Evolutionary conservation across 2,329 filamentous ascomycete species (phyloP).

Genomic region (Pseudocercospora vitis): DNA sequence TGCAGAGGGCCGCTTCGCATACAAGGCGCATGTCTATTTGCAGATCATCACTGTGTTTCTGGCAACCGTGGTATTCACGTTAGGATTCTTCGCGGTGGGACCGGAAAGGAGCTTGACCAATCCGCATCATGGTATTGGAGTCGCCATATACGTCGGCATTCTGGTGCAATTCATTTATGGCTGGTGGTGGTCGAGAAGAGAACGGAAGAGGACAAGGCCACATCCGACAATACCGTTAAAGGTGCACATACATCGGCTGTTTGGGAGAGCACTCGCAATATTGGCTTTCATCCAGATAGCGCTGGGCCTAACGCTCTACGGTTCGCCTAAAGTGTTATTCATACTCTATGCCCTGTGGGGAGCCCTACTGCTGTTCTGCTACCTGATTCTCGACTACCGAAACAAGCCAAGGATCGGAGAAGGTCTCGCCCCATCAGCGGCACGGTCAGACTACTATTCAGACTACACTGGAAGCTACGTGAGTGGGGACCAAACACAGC

Average conservation of each 20-base stretch:
- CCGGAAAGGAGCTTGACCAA: constrained; percentile 71
- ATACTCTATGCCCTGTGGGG: constrained; percentile 82
- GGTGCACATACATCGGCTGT: constrained; percentile 75
- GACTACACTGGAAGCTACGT: constrained; percentile 33
- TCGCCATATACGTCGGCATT: constrained; percentile 73
- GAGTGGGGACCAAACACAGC: constrained; percentile 58
- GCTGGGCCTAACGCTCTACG: constrained; percentile 86
- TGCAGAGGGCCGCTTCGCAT: constrained; percentile 53
- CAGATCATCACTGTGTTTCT: constrained; percentile 68
- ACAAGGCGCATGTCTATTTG: constrained; percentile 72
- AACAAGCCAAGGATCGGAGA: constrained; percentile 48
- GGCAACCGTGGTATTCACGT: constrained; percentile 68
- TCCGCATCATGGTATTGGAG: constrained; percentile 80
- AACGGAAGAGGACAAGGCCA: constrained; percentile 46
- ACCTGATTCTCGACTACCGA: constrained; percentile 71
- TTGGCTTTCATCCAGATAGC: constrained; percentile 85
- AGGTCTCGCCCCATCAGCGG: constrained; percentile 20
- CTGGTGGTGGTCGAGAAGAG: constrained; percentile 59
- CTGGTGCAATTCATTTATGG: constrained; percentile 71
- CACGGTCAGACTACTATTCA: constrained; percentile 31
- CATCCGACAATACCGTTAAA: constrained; percentile 57
- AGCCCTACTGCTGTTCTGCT: constrained; percentile 68
- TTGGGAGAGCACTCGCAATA: constrained; percentile 73
- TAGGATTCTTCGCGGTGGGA: constrained; percentile 78
- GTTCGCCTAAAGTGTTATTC: constrained; percentile 81